Conservation (phyloP, 140 eudicot genomes). For the Erigeron philadelphicus region DNA sequence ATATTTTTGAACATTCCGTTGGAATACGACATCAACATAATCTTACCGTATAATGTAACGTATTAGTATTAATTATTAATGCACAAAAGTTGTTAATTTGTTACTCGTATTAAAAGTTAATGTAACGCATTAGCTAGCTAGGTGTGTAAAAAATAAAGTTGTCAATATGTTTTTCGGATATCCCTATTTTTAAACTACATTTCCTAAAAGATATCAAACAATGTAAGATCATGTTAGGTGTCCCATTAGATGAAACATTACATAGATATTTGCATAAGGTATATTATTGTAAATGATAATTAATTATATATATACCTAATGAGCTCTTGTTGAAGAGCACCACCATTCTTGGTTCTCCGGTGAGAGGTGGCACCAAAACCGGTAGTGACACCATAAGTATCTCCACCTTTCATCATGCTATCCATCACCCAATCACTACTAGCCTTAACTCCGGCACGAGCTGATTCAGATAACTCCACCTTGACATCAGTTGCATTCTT, state of each 20-base stretch:
- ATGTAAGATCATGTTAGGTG: background rate
- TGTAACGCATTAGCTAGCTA: too few species aligned
- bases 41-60: too few species aligned
- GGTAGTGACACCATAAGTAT: slow-evolving; percentile 32
- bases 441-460: slow-evolving; percentile 25
- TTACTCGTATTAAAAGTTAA: too few species aligned
- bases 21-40: too few species aligned
- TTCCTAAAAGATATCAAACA: background rate
- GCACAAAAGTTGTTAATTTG: too few species aligned
- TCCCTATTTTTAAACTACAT: too few species aligned
- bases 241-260: background rate
- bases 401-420: slow-evolving; percentile 29
- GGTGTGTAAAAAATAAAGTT: too few species aligned
- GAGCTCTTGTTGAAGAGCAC: slow-evolving; percentile 34
- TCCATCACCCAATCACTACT: slow-evolving; percentile 36
- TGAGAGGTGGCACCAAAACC: slow-evolving; percentile 32
- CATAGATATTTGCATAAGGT: background rate
- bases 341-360: slow-evolving; percentile 34
- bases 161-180: too few species aligned
- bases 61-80: too few species aligned
- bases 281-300: background rate
- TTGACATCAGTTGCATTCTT: background rate
- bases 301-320: slow-evolving; percentile 18
- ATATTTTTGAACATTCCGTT: too few species aligned
- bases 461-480: slow-evolving; percentile 26